These are phyloP conservation scores for Kodamaea neixiangensis DNA, from an alignment of 805 yeast species.

Conservation along the genomic window DNA sequence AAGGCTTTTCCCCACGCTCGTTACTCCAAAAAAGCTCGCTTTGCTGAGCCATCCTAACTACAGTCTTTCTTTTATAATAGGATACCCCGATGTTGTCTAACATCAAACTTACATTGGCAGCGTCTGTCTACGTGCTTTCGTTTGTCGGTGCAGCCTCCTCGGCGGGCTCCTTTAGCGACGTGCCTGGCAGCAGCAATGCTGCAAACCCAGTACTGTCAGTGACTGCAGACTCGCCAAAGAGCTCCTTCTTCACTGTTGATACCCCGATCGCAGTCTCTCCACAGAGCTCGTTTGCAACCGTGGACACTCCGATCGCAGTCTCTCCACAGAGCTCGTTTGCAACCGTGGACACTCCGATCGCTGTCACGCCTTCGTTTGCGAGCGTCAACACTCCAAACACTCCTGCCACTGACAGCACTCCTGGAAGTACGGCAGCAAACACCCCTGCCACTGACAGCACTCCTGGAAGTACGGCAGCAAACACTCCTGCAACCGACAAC, in stretches of 20 bases:
- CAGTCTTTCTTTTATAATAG: conserved; percentile 24
- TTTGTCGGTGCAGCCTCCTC: conserved; percentile 3
- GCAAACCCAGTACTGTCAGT: background rate
- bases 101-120: conserved; percentile 11
- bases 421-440: too few species aligned
- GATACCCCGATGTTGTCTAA: background rate
- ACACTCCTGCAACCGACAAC: background rate
- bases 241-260: background rate
- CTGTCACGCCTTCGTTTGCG: background rate
- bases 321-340: background rate
- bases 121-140: conserved; percentile 9
- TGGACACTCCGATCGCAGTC: background rate
- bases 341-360: background rate
- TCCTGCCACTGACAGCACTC: background rate
- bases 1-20: background rate
- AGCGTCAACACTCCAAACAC: background rate
- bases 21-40: background rate
- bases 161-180: background rate
- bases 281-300: background rate
- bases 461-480: background rate
- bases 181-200: background rate
- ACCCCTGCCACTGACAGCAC: background rate
- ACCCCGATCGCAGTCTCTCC: background rate
- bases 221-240: background rate
- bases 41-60: conserved; percentile 18